Conservation (phyloP, 345 rosid genomes). For the Salix koriyanagi region DNA sequence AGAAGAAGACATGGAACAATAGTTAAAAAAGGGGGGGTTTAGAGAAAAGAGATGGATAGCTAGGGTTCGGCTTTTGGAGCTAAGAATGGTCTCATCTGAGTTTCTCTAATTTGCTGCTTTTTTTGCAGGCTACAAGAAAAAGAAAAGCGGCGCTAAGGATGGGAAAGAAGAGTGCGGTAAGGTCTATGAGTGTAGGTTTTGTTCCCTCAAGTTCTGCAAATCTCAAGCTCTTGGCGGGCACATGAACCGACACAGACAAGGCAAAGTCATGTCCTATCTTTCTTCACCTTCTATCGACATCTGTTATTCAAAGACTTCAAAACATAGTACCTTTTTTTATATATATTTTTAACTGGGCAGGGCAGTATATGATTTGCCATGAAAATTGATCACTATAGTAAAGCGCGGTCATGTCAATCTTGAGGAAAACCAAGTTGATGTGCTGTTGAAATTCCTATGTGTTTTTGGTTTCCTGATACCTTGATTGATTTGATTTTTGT, state of each 20-base stretch:
- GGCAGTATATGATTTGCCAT: constrained; percentile 5
- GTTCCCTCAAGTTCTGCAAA: constrained; percentile 99
- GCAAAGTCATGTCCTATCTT: constrained; percentile 30
- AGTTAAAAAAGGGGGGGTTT: neutral
- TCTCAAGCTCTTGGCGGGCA: constrained; percentile 99
- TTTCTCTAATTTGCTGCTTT: constrained; percentile 37
- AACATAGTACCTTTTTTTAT: neutral
- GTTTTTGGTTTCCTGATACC: neutral
- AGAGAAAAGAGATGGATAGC: constrained; percentile 6
- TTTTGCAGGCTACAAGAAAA: constrained; percentile 42
- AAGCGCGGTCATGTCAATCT: constrained; percentile 34
- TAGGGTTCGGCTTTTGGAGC: constrained; percentile 35
- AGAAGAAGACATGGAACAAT: neutral
- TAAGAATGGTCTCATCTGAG: constrained; percentile 35
- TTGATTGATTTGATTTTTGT: constrained; percentile 23
- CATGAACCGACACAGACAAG: constrained; percentile 99
- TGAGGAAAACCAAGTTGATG: constrained; percentile 24
- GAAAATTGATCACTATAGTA: neutral
- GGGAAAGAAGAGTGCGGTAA: constrained; percentile 85
- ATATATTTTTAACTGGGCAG: neutral
- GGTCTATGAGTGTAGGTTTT: constrained; percentile 96
- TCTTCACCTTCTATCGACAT: neutral
- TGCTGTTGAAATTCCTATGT: constrained; percentile 21
- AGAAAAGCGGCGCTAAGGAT: constrained; percentile 65
- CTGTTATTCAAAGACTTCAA: neutral